Base-by-base conservation (phyloP, 139 green algal species). In the Coelastrella sp. region DNA sequence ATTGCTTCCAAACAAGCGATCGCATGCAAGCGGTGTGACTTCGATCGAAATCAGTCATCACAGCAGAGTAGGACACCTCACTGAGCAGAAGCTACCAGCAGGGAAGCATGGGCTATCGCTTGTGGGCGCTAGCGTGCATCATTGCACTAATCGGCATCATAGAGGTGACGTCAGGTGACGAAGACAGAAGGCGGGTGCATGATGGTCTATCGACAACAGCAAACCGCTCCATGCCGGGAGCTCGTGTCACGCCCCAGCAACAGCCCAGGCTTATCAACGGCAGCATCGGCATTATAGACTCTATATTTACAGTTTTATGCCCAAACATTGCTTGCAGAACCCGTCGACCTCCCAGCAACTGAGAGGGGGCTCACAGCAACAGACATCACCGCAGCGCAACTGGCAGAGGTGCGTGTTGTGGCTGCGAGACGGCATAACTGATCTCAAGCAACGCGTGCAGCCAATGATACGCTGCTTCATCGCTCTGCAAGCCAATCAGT, bases 321-420 rank as follows among this genome's bases (percentile, higher is more conserved):
- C 10, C 7, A 17, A 68, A 68, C 7, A 7, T 68, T 76, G 68
- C 17, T 7, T 76, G 68, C 68, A 76, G 68, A 76, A 7, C 68
- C 68, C 14, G 17, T 6, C 17, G 22, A 68, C 16, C 23, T 71
- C 10, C 0, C 78, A 23, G 78, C 78, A 84, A 8, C 54, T 7
- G 56, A 84, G 16, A 84, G 56, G 32, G 78, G 78, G 2, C 78
- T 84, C 8, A 84, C 78, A 56, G 56, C 78, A 84, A 84, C 78
- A 66, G 78, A 54, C 54, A 17, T 84, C 47, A 84, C 32, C n/a
- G 47, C 78, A 71, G 54, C 54, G 11, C 8, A 71, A 19, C 78
- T 84, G 19, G 78, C 78, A 32, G 57, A 65, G 74, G 74, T 80
- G 1, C 6, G 74, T 19, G 5, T 54, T 13, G 5, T n/a, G n/a